phyloP scores from a whole-genome alignment of 176 grass and related monocot species.

The Oryza brachyantha region DNA sequence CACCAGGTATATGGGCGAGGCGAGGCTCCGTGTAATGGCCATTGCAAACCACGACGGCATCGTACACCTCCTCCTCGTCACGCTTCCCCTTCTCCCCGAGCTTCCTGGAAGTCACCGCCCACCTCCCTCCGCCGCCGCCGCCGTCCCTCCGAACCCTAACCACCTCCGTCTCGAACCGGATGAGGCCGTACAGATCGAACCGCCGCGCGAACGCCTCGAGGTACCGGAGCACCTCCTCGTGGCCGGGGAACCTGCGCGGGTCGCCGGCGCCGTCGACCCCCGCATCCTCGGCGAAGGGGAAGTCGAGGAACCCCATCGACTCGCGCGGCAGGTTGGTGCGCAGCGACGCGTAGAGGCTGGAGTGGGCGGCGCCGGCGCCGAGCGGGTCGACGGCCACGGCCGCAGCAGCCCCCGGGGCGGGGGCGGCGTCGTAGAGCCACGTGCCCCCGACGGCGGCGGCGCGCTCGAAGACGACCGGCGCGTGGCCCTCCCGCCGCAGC shows the following conservation, averaged over 20 bases:
- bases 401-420: background rate
- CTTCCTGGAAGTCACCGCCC: conserved; percentile 66
- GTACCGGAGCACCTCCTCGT: conserved; percentile 80
- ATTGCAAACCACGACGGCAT: conserved; percentile 72
- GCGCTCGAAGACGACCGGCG: conserved; percentile 80
- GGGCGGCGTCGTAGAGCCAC: conserved; percentile 62
- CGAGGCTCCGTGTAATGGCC: conserved; percentile 61
- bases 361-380: conserved; percentile 49
- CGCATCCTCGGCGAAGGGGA: conserved; percentile 45
- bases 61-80: conserved; percentile 47
- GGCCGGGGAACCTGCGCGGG: conserved; percentile 60
- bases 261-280: conserved; percentile 20
- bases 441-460: conserved; percentile 54
- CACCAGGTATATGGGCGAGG: conserved; percentile 57
- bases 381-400: conserved; percentile 51
- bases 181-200: conserved; percentile 49
- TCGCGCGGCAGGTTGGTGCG: conserved; percentile 84
- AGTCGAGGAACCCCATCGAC: conserved; percentile 85
- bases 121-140: conserved; percentile 26
- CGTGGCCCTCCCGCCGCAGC: conserved; percentile 70
- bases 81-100: conserved; percentile 30
- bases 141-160: conserved; percentile 27
- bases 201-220: conserved; percentile 65
- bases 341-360: conserved; percentile 87
- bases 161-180: conserved; percentile 75